Percentiles rank a stretch among this genome's conserved stretches.
Conservation (phyloP, 495 filamentous ascomycete genomes). For the Lindgomyces ingoldianus region DNA sequence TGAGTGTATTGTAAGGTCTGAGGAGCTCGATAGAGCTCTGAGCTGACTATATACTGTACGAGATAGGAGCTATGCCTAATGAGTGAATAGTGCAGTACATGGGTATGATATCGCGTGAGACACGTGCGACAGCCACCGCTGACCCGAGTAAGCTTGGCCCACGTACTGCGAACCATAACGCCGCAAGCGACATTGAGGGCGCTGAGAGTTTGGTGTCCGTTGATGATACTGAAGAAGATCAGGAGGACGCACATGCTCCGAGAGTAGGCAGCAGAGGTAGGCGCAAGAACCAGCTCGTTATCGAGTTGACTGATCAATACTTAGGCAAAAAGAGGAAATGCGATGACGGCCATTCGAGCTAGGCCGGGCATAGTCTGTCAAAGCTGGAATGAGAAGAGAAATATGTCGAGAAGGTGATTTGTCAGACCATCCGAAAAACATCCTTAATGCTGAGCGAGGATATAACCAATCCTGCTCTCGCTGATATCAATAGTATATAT, state of each 20-base stretch:
- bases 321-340: conserved; percentile 13
- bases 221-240: conserved; percentile 13
- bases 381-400: conserved; percentile 18
- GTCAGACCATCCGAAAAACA: conserved; percentile 19
- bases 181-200: conserved; percentile 13
- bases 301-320: conserved; percentile 2
- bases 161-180: conserved; percentile 15
- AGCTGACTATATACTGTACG: no score
- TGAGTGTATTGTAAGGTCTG: no score
- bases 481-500: conserved; percentile 20
- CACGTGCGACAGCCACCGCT: conserved; percentile 1
- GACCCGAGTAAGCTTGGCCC: conserved; percentile 13
- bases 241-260: conserved; percentile 13
- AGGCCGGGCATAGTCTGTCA: conserved; percentile 2
- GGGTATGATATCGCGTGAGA: no score
- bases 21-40: no score
- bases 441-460: conserved; percentile 24
- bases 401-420: conserved; percentile 19
- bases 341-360: background rate
- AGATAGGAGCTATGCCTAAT: no score
- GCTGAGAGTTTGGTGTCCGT: conserved; percentile 20
- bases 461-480: conserved; percentile 11
- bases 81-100: no score
- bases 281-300: conserved; percentile 11
- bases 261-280: conserved; percentile 9